Conservation (phyloP, 1,139 yeast species). For the Debaryomycetaceae sp. region DNA sequence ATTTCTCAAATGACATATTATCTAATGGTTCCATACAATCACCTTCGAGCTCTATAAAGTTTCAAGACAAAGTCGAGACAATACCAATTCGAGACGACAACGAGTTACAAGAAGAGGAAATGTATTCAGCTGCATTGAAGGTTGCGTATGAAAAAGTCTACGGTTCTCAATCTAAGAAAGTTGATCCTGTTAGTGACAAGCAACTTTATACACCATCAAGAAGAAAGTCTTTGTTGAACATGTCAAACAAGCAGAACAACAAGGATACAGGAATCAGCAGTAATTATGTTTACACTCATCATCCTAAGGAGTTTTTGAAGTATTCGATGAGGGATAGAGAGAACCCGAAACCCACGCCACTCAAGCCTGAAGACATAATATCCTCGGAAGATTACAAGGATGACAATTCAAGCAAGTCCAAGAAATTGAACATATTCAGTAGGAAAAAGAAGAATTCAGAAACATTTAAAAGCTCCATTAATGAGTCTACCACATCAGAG, state of each 20-base stretch:
- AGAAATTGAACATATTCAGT: not conserved
- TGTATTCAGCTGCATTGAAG: constrained; percentile 38
- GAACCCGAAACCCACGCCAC: constrained; percentile 17
- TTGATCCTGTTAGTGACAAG: not conserved
- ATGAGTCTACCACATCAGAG: too few relatives aligned
- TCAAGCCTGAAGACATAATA: constrained; percentile 31
- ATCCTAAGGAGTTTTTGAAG: constrained; percentile 34
- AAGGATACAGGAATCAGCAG: constrained; percentile 20
- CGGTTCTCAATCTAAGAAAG: constrained; percentile 14
- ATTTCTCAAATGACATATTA: constrained; percentile 5
- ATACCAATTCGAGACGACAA: constrained; percentile 22
- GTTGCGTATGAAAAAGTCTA: constrained; percentile 42
- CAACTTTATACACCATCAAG: not conserved
- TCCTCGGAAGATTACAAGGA: constrained; percentile 12
- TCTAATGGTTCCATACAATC: constrained; percentile 15
- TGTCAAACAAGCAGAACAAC: not conserved
- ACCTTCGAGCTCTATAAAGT: constrained; percentile 33
- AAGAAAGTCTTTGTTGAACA: not conserved
- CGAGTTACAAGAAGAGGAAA: constrained; percentile 8
- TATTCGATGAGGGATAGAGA: constrained; percentile 33
- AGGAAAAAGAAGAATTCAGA: not conserved
- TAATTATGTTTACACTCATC: constrained; percentile 34
- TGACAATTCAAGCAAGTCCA: not conserved
- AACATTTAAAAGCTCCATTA: too few relatives aligned
- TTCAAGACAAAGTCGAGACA: constrained; percentile 38